Percentiles rank a stretch among this genome's conserved stretches.
phyloP scores from a whole-genome alignment of 441 rosid genomes.

The Adansonia gregorii region DNA sequence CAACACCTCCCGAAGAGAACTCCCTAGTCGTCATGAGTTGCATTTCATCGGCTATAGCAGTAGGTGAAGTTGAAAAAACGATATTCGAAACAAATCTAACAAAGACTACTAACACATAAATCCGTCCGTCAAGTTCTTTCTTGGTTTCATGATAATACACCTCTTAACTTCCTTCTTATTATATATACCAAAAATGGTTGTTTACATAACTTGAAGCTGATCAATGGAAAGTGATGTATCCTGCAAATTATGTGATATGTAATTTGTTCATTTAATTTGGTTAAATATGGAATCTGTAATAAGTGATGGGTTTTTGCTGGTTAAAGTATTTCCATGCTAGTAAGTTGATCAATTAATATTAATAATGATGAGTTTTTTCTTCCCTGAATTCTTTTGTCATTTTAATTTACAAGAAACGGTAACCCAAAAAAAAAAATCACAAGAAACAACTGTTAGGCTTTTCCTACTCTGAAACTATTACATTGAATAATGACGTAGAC shows the following conservation, averaged over 20 bases:
- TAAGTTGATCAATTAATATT: background rate
- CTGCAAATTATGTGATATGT: slow-evolving; percentile 27
- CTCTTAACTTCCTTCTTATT: background rate
- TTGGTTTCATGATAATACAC: no score
- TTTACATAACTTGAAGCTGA: slow-evolving; percentile 23
- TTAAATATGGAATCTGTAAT: slow-evolving; percentile 26
- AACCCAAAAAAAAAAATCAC: no score
- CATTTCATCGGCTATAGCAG: slow-evolving; percentile 54
- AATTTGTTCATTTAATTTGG: slow-evolving; percentile 38
- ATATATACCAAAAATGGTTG: slow-evolving; percentile 26
- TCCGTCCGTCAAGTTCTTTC: background rate
- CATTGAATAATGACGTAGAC: slow-evolving; percentile 40
- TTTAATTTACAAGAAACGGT: background rate
- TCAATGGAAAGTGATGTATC: slow-evolving; percentile 25
- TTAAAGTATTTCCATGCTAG: background rate
- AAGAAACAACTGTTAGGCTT: slow-evolving; percentile 18
- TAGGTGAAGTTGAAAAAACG: slow-evolving; percentile 50
- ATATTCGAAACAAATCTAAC: slow-evolving; percentile 32
- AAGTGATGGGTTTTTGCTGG: slow-evolving; percentile 24
- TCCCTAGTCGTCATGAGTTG: slow-evolving; percentile 54
- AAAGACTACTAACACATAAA: slow-evolving; percentile 9
- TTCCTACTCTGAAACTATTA: slow-evolving; percentile 34
- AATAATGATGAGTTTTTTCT: background rate
- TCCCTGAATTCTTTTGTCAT: background rate
- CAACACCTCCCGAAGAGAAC: slow-evolving; percentile 47